A percentile compares a stretch with the other conserved stretches of the same genome.
Conservation (phyloP, 2,329 filamentous ascomycete genomes). For the Bipolaris gigantea region DNA sequence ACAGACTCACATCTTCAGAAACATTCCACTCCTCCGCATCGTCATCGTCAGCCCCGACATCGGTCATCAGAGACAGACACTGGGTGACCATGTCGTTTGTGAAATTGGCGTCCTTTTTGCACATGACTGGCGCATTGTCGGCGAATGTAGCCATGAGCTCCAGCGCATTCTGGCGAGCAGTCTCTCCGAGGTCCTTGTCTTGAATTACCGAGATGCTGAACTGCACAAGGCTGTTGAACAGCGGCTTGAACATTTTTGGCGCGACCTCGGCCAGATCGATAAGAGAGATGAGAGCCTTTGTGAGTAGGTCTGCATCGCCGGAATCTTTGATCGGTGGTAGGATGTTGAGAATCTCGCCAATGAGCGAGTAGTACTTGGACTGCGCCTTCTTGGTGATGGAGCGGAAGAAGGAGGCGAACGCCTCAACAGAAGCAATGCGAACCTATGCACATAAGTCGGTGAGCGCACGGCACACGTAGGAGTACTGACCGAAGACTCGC, state of each 20-base stretch:
- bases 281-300: constrained; percentile 83
- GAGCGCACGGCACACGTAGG: background rate
- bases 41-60: constrained; percentile 91
- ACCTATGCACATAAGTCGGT: constrained; percentile 60
- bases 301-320: constrained; percentile 86
- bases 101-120: constrained; percentile 89
- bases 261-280: constrained; percentile 94
- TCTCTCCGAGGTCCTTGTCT: constrained; percentile 90
- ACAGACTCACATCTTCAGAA: constrained; percentile 67
- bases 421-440: constrained; percentile 90
- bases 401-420: constrained; percentile 94
- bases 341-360: constrained; percentile 91
- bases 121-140: constrained; percentile 91
- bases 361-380: constrained; percentile 80
- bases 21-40: constrained; percentile 92
- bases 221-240: constrained; percentile 91
- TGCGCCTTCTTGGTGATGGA: constrained; percentile 87
- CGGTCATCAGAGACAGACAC: constrained; percentile 96
- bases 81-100: constrained; percentile 98
- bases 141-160: constrained; percentile 98
- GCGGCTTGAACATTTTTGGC: constrained; percentile 93
- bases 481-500: constrained; percentile 68
- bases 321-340: constrained; percentile 91
- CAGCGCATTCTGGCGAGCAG: constrained; percentile 89
- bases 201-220: constrained; percentile 93